Base-by-base conservation (phyloP, 345 rosid species). In the Eucalyptus tenuipes region DNA sequence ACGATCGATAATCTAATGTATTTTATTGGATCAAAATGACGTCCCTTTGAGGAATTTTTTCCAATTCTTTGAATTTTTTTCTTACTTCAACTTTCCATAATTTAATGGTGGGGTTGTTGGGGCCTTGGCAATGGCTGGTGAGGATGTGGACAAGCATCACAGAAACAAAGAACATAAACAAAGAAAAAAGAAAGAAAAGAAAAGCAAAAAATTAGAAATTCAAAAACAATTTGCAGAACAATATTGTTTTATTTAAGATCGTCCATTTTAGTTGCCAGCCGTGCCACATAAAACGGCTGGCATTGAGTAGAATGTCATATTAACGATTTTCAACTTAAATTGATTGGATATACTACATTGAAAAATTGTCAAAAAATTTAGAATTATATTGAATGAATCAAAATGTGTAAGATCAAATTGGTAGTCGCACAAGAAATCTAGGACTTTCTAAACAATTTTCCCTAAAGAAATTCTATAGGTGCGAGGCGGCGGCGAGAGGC, bases 281-380 rank as follows among this genome's bases (percentile, higher is more conserved):
- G 3, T 59, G 7, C 15, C 31, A 27, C 2, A 11, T 59, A 27
- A 2, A 25, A 25, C 3, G 2, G 10, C 5, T 3, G 0, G 0
- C 1, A n/a, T 13, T 64, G 0, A 64, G 5, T 14, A 64, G 3
- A 64, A 0, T 0, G 5, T 64, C 9, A 7, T 13, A 8, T 64
- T 7, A 13, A 29, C 31, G 1, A 64, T 64, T 37, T 37, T 2
- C 14, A 4, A 18, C 8, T 5, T 71, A 18, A 71, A 71, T 71
- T 18, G 25, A 10, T 20, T 37, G 1, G 4, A 37, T 18, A 5
- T 1, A 71, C 0, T 18, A 71, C 3, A 37, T 14, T 6, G 5
- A 8, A n/a, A 27, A 59, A 12, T 59, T 0, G 4, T 59, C 7
- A 59, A 27, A 59, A 27, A 13, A 6, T 27, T 59, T 1, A 55